These are phyloP conservation scores for Stenocarpella maydis DNA, from an alignment of 2,329 filamentous ascomycete genomes.

Conservation along the genomic window DNA sequence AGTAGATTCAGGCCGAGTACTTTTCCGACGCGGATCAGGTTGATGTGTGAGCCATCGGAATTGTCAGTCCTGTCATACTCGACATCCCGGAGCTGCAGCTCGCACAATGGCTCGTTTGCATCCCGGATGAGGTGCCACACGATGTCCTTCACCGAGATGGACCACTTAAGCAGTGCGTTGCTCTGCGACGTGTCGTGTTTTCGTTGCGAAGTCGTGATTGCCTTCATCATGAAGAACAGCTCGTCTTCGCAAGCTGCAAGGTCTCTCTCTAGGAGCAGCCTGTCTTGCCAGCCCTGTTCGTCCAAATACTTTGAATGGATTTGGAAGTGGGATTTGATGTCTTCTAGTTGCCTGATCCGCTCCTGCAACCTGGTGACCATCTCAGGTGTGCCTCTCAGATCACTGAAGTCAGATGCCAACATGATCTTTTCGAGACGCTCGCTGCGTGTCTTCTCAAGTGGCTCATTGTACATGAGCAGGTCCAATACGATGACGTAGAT, in stretches of 20 bases:
- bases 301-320: conserved; percentile 89
- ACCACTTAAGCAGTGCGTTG: conserved; percentile 87
- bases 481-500: conserved; percentile 98
- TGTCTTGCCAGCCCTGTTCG: conserved; percentile 89
- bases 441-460: conserved; percentile 93
- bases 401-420: conserved; percentile 97
- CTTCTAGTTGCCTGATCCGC: conserved; percentile 90
- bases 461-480: conserved; percentile 94
- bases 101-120: conserved; percentile 85
- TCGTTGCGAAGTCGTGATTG: conserved; percentile 94
- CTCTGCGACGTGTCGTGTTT: conserved; percentile 80
- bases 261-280: conserved; percentile 87
- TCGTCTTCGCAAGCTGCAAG: conserved; percentile 92
- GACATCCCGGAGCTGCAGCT: conserved; percentile 90
- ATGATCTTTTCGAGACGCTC: conserved; percentile 98
- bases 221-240: conserved; percentile 99
- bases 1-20: conserved; percentile 91
- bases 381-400: conserved; percentile 89
- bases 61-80: conserved; percentile 97
- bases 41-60: conserved; percentile 94
- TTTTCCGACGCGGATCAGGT: conserved; percentile 86
- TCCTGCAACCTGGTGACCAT: conserved; percentile 93
- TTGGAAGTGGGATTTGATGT: conserved; percentile 97
- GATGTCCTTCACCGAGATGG: conserved; percentile 92
- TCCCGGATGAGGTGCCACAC: conserved; percentile 96